Conservation (phyloP, 1,284 basidiomycete genomes). For the Rhodotorula sp. region DNA sequence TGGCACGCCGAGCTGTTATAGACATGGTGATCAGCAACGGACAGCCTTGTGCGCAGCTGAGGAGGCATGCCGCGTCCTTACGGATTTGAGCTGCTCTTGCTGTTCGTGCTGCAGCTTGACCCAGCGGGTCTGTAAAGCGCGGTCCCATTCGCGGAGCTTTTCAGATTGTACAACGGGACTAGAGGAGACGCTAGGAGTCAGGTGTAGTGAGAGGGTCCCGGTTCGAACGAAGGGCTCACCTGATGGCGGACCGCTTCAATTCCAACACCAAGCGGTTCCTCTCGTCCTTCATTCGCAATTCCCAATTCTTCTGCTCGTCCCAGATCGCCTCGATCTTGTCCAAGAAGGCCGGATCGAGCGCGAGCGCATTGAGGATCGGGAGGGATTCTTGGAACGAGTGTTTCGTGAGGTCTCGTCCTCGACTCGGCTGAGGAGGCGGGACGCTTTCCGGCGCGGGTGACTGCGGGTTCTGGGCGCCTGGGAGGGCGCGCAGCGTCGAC, state of each 20-base stretch:
- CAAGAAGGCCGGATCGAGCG: slow-evolving; percentile 7
- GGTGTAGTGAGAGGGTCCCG: no score
- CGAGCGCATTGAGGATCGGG: slow-evolving; percentile 28
- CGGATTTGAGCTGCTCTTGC: slow-evolving; percentile 20
- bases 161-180: slow-evolving; percentile 12
- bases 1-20: slow-evolving; percentile 27
- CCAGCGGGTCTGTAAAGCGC: slow-evolving; percentile 13
- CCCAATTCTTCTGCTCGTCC: slow-evolving; percentile 31
- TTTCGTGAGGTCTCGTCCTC: slow-evolving; percentile 13
- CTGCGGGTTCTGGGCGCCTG: neutral
- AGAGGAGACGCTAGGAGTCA: neutral
- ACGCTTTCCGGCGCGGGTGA: neutral
- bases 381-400: slow-evolving; percentile 30
- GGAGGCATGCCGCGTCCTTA: neutral
- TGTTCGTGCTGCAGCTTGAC: slow-evolving; percentile 18
- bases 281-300: slow-evolving; percentile 28
- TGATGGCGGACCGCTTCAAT: neutral
- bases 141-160: slow-evolving; percentile 29
- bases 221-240: neutral
- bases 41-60: neutral
- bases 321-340: slow-evolving; percentile 20
- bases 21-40: neutral
- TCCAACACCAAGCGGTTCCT: slow-evolving; percentile 20
- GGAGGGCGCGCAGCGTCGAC: slow-evolving; percentile 19
- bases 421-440: neutral